Conservation (phyloP, 257 asterid species). For the Leptodermis oblonga region DNA sequence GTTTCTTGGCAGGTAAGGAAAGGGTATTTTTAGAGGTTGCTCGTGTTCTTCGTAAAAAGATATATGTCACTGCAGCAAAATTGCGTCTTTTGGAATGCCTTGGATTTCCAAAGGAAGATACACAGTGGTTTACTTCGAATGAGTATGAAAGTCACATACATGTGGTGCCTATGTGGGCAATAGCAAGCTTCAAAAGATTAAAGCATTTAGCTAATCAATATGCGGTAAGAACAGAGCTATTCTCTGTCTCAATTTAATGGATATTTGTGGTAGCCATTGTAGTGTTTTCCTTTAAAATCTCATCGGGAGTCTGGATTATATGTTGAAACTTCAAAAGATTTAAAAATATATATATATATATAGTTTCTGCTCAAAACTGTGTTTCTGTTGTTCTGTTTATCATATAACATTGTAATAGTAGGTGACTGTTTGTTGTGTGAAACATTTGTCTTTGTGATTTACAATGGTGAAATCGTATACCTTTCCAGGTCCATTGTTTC, state of each 20-base stretch:
- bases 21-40: conserved; percentile 84
- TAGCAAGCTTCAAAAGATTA: conserved; percentile 83
- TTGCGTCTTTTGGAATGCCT: conserved; percentile 78
- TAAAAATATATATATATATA: background rate
- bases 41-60: conserved; percentile 71
- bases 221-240: conserved; percentile 41
- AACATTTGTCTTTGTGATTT: background rate
- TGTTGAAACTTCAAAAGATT: background rate
- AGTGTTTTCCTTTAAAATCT: background rate
- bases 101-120: conserved; percentile 58
- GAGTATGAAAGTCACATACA: conserved; percentile 93
- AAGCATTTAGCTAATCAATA: conserved; percentile 65
- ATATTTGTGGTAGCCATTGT: background rate
- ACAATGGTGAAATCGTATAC: background rate
- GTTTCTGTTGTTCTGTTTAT: background rate
- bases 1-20: conserved; percentile 65
- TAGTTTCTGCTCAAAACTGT: background rate
- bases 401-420: background rate
- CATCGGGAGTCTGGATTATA: background rate
- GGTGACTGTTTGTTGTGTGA: background rate
- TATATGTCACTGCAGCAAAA: conserved; percentile 72
- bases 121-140: conserved; percentile 74
- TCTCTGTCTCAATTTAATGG: background rate
- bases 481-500: background rate
- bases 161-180: conserved; percentile 92